phyloP scores from a whole-genome alignment of 192 early-diverging fungal genomes.

The Kappamyces sp. region DNA sequence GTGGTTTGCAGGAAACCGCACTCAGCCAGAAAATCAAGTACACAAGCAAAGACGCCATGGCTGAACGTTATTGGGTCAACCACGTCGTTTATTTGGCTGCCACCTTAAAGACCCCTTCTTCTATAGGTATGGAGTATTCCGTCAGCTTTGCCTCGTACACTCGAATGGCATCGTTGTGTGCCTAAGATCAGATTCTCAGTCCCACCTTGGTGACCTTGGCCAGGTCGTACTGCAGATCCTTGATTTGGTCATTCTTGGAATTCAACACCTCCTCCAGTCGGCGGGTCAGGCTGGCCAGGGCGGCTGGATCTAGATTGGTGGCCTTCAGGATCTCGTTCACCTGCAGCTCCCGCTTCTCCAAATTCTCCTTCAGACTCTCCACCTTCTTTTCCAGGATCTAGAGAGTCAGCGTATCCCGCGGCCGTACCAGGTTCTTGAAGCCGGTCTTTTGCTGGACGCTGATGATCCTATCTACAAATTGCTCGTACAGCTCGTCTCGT shows the following conservation, averaged over 20 bases:
- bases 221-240: conserved; percentile 59
- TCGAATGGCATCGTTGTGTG: conserved; percentile 59
- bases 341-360: conserved; percentile 62
- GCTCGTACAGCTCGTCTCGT: conserved; percentile 56
- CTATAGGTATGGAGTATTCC: conserved; percentile 52
- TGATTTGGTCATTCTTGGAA: conserved; percentile 52
- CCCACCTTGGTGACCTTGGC: conserved; percentile 56
- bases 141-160: conserved; percentile 59
- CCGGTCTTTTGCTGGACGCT: conserved; percentile 64
- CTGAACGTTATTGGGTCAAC: too few relatives aligned
- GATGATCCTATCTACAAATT: conserved; percentile 57
- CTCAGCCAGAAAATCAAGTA: too few relatives aligned
- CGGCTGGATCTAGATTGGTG: conserved; percentile 52
- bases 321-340: conserved; percentile 58
- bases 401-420: not conserved
- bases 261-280: conserved; percentile 56
- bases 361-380: conserved; percentile 40
- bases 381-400: conserved; percentile 61
- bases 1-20: too few relatives aligned
- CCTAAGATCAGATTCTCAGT: conserved; percentile 22
- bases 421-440: conserved; percentile 53
- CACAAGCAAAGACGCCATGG: too few relatives aligned
- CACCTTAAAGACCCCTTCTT: conserved; percentile 58
- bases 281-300: conserved; percentile 44
- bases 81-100: too few relatives aligned